Percentiles rank a stretch among this genome's conserved stretches.
These are phyloP conservation scores for Meripilus lineatus DNA, from an alignment of 1,284 basidiomycete species.

Conservation along the genomic window DNA sequence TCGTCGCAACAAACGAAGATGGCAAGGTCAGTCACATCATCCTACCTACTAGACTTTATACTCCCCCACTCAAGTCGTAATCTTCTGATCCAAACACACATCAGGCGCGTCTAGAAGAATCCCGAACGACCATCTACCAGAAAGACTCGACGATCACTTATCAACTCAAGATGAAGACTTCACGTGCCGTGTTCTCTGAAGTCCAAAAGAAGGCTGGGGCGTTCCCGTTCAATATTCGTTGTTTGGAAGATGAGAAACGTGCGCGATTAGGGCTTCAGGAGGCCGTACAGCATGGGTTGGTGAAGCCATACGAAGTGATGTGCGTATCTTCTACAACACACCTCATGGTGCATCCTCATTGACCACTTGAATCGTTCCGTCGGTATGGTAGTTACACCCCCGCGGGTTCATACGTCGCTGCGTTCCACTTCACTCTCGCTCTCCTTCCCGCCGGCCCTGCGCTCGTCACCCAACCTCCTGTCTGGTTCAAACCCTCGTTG, in stretches of 20 bases:
- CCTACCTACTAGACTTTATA: background rate
- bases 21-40: conserved; percentile 61
- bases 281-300: conserved; percentile 88
- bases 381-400: conserved; percentile 85
- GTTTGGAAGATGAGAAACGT: conserved; percentile 92
- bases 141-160: conserved; percentile 86
- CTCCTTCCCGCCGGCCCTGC: conserved; percentile 82
- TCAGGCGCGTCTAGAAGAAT: conserved; percentile 84
- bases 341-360: no score
- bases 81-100: no score
- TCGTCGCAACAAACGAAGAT: conserved; percentile 84
- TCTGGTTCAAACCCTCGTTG: conserved; percentile 91
- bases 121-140: conserved; percentile 92
- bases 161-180: conserved; percentile 97
- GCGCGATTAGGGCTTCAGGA: conserved; percentile 95
- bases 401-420: conserved; percentile 77
- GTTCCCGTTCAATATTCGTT: conserved; percentile 96
- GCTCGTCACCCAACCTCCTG: conserved; percentile 80
- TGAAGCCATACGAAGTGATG: conserved; percentile 90
- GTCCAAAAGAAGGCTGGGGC: conserved; percentile 97
- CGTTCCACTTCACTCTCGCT: conserved; percentile 95
- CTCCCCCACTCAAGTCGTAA: background rate
- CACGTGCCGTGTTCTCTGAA: conserved; percentile 91
- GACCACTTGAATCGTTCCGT: no score
- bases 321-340: conserved; percentile 43